Conservation (phyloP, 2,329 filamentous ascomycete genomes). For the Trichoderma koningiopsis region DNA sequence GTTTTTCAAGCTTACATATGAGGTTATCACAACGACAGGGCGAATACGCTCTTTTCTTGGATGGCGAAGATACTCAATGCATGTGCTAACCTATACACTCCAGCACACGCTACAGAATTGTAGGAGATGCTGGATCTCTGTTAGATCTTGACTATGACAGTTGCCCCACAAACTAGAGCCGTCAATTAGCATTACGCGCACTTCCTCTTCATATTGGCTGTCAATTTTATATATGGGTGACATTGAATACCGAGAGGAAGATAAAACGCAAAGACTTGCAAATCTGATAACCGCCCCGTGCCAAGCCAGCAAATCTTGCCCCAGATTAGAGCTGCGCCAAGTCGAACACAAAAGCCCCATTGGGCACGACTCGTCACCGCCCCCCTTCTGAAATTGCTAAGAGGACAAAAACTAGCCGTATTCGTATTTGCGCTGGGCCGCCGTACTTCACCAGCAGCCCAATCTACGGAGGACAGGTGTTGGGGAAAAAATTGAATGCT, state of each 20-base stretch:
- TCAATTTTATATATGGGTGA: background rate
- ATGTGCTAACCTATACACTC: conserved; percentile 5
- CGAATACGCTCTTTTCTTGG: background rate
- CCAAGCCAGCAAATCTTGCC: background rate
- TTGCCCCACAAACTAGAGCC: conserved; percentile 10
- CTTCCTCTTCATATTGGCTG: background rate
- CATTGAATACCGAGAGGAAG: background rate
- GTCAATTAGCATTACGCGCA: conserved; percentile 8
- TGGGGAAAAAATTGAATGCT: background rate
- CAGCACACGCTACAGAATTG: background rate
- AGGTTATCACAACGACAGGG: background rate
- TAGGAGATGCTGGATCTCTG: background rate
- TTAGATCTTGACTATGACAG: background rate
- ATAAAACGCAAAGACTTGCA: background rate
- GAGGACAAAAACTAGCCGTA: conserved; percentile 6
- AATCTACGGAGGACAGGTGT: conserved; percentile 19
- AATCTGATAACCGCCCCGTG: background rate
- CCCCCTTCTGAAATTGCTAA: conserved; percentile 4
- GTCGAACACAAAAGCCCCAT: background rate
- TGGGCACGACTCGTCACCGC: conserved; percentile 9
- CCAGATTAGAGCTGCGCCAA: background rate
- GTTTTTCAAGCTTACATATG: background rate
- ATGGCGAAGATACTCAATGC: background rate
- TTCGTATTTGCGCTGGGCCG: conserved; percentile 17
- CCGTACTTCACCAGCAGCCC: conserved; percentile 12